Conservation (phyloP, 495 filamentous ascomycete genomes). For the Penicillium bialowiezense region DNA sequence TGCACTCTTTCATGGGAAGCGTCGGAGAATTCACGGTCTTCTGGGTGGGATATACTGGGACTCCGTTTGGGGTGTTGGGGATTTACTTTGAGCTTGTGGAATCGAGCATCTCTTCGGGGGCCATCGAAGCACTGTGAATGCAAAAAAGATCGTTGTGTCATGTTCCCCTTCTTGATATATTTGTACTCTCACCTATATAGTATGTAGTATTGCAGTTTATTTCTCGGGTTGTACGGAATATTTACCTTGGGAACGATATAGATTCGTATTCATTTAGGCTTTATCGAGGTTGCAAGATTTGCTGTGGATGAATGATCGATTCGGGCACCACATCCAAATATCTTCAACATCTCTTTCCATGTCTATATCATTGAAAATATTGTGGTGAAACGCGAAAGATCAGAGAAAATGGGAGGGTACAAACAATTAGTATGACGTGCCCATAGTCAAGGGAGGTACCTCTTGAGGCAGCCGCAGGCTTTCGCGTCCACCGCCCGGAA, state of each 20-base stretch:
- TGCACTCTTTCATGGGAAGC: conserved; percentile 44
- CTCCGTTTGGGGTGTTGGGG: conserved; percentile 47
- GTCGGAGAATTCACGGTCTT: conserved; percentile 48
- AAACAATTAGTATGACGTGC: background rate
- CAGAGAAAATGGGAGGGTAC: conserved; percentile 3
- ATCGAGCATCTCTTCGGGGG: conserved; percentile 17
- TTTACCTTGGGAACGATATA: background rate
- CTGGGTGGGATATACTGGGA: conserved; percentile 47
- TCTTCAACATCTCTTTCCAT: too few relatives aligned
- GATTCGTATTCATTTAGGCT: background rate
- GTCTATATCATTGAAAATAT: too few relatives aligned
- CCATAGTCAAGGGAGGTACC: conserved; percentile 8
- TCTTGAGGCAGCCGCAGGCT: conserved; percentile 27
- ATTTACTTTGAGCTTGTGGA: conserved; percentile 43
- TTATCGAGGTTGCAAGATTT: too few relatives aligned
- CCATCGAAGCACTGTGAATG: conserved; percentile 32
- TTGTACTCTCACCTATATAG: background rate
- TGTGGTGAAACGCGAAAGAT: too few relatives aligned
- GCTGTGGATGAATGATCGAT: too few relatives aligned
- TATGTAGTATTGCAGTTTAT: background rate
- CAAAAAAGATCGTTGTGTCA: conserved; percentile 41
- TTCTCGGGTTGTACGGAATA: background rate
- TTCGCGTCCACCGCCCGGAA: conserved; percentile 33
- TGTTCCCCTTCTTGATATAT: conserved; percentile 19
- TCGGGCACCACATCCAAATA: too few relatives aligned